A percentile compares a stretch with the other conserved stretches of the same genome.
These are phyloP conservation scores for Symbiodinium natans DNA, from an alignment of 73 alveolate genomes.

Conservation along the genomic window DNA sequence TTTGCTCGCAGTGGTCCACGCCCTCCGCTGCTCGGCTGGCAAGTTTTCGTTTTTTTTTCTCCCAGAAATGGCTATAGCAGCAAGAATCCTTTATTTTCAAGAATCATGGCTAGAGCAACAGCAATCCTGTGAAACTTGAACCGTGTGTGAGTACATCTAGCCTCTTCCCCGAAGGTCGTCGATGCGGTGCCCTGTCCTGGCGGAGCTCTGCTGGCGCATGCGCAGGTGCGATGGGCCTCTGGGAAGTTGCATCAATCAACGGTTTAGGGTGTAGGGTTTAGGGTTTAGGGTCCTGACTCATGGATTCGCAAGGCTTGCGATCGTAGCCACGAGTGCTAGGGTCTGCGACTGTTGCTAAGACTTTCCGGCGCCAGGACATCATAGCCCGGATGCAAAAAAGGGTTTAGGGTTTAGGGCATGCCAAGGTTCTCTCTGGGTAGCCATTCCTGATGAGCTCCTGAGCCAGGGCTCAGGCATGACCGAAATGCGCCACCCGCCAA, in stretches of 20 bases:
- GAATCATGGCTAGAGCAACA: no score
- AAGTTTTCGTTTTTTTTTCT: not conserved
- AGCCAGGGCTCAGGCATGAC: no score
- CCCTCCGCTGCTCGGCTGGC: conserved; percentile 29
- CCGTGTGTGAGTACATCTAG: not conserved
- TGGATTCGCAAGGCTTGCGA: no score
- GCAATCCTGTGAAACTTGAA: not conserved
- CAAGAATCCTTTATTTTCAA: not conserved
- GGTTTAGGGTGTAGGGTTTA: not conserved
- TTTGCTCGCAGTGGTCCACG: conserved; percentile 56
- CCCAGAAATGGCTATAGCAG: not conserved
- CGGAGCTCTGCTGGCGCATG: conserved; percentile 44
- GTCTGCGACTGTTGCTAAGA: no score
- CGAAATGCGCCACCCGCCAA: no score
- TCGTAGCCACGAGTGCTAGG: no score
- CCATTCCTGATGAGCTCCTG: no score
- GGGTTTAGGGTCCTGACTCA: not conserved
- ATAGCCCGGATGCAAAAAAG: no score
- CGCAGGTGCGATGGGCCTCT: not conserved
- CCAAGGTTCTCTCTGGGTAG: no score
- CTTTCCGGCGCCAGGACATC: no score
- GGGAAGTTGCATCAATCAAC: no score
- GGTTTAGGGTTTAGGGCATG: no score
- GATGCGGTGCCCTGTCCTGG: conserved; percentile 86
- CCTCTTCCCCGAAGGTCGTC: conserved; percentile 28